A percentile compares a stretch with the other conserved stretches of the same genome.
phyloP scores from a whole-genome alignment of 73 alveolate species.

The Diophrys sp. region DNA sequence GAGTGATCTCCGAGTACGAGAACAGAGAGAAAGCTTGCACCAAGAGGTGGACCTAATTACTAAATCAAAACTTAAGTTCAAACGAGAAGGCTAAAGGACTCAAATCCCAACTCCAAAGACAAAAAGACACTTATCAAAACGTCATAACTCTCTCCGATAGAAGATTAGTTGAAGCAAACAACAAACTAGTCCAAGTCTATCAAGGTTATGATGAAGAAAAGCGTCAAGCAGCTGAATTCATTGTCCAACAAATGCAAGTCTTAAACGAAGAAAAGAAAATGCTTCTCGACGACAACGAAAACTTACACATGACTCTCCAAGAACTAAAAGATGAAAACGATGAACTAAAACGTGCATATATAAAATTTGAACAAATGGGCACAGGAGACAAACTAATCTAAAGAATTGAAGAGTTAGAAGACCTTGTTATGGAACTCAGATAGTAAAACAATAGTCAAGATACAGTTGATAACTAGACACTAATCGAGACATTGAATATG shows the following conservation, averaged over 20 bases:
- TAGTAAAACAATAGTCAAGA: slow-evolving; percentile 1
- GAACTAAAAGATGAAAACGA: slow-evolving; percentile 13
- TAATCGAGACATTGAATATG: background rate
- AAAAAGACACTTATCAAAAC: slow-evolving; percentile 19
- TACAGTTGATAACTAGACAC: slow-evolving; percentile 4
- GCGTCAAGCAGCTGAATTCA: slow-evolving; percentile 25
- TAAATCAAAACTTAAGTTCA: no score
- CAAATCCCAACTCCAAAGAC: slow-evolving; percentile 7
- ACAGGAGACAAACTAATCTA: background rate
- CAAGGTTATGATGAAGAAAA: no score
- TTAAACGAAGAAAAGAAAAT: slow-evolving; percentile 20
- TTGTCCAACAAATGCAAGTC: slow-evolving; percentile 4
- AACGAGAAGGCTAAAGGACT: slow-evolving; percentile 6
- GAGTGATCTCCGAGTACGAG: slow-evolving; percentile 16
- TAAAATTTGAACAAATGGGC: background rate
- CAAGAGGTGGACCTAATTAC: background rate
- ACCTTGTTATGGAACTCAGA: slow-evolving; percentile 1
- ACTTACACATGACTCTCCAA: background rate
- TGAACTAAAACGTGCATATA: background rate
- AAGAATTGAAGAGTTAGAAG: slow-evolving; percentile 24
- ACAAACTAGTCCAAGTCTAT: slow-evolving; percentile 7
- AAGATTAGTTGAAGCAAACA: slow-evolving; percentile 16
- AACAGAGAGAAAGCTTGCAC: slow-evolving; percentile 15
- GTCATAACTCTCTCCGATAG: background rate
- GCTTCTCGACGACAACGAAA: slow-evolving; percentile 16